Evolutionary conservation across 352 stramenopile genomes (phyloP).

Genomic region (Globisporangium parvum): DNA sequence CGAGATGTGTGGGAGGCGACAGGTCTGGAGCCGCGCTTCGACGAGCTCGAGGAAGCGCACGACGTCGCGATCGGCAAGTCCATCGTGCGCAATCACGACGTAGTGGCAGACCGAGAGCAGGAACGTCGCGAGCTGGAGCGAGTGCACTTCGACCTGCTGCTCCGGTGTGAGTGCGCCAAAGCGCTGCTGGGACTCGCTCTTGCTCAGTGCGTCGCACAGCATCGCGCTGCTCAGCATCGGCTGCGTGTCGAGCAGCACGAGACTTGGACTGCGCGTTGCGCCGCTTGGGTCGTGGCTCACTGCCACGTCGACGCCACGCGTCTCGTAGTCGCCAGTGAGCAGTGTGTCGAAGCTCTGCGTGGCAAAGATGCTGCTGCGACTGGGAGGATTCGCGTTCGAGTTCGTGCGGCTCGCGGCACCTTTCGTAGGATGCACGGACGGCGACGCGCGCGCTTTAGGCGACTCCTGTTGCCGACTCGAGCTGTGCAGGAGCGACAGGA

Average conservation of each 20-base stretch:
- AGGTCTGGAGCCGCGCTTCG: conserved; percentile 44
- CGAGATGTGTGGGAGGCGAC: conserved; percentile 56
- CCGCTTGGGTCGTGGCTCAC: conserved; percentile 26
- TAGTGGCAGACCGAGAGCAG: conserved; percentile 75
- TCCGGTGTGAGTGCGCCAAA: conserved; percentile 53
- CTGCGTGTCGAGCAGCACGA: conserved; percentile 66
- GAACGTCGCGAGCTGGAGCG: conserved; percentile 59
- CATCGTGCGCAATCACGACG: conserved; percentile 58
- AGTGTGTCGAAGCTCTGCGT: conserved; percentile 33
- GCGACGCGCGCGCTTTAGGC: no score
- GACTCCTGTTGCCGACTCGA: conserved; percentile 3
- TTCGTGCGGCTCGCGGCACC: neutral
- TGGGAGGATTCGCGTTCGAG: neutral
- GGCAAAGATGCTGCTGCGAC: conserved; percentile 22
- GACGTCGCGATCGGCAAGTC: conserved; percentile 31
- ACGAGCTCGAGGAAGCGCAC: conserved; percentile 42
- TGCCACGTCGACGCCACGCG: conserved; percentile 51
- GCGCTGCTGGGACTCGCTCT: conserved; percentile 36
- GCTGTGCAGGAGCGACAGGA: conserved; percentile 48
- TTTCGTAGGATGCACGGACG: conserved; percentile 3
- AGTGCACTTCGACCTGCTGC: conserved; percentile 57
- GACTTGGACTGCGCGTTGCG: conserved; percentile 18
- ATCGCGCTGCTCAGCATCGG: conserved; percentile 59
- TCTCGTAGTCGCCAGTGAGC: conserved; percentile 31
- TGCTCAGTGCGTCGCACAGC: conserved; percentile 35